Evolutionary conservation across 2,329 filamentous ascomycete genomes (phyloP).

Genomic region (Bertia moriformis): DNA sequence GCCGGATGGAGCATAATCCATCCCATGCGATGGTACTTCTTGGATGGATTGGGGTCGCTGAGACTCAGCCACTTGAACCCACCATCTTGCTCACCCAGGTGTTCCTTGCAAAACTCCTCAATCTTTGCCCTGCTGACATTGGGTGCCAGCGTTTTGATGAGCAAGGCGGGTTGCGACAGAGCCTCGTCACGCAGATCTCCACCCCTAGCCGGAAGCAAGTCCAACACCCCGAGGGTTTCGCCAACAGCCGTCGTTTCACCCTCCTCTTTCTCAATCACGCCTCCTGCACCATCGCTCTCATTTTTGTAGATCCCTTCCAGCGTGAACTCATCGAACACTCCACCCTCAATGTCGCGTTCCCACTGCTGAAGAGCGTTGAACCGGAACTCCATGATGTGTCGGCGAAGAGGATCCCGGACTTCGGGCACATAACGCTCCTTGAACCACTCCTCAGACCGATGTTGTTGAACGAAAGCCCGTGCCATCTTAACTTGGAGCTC

Average conservation of each 20-base stretch:
- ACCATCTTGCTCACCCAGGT: slow-evolving; percentile 77
- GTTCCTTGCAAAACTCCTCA: slow-evolving; percentile 85
- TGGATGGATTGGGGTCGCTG: slow-evolving; percentile 90
- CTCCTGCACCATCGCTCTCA: slow-evolving; percentile 75
- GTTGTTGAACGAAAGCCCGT: slow-evolving; percentile 73
- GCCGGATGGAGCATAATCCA: slow-evolving; percentile 92
- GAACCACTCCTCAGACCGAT: slow-evolving; percentile 97
- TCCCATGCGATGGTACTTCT: slow-evolving; percentile 92
- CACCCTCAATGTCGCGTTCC: slow-evolving; percentile 73
- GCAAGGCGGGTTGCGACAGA: slow-evolving; percentile 73
- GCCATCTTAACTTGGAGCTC: slow-evolving; percentile 67
- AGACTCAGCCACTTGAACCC: slow-evolving; percentile 93
- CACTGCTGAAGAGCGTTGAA: slow-evolving; percentile 69
- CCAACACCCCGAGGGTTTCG: slow-evolving; percentile 82
- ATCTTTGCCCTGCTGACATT: slow-evolving; percentile 89
- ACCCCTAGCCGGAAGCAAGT: slow-evolving; percentile 69
- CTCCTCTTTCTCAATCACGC: slow-evolving; percentile 83
- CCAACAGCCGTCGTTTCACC: slow-evolving; percentile 83
- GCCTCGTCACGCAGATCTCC: slow-evolving; percentile 83
- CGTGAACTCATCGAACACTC: slow-evolving; percentile 85
- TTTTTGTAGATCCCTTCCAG: slow-evolving; percentile 87
- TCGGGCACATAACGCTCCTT: slow-evolving; percentile 84
- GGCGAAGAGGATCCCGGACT: slow-evolving; percentile 59
- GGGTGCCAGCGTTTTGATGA: slow-evolving; percentile 96
- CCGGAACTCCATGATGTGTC: slow-evolving; percentile 67